Conservation (phyloP, 2,329 filamentous ascomycete genomes). For the Fonsecaea erecta region DNA sequence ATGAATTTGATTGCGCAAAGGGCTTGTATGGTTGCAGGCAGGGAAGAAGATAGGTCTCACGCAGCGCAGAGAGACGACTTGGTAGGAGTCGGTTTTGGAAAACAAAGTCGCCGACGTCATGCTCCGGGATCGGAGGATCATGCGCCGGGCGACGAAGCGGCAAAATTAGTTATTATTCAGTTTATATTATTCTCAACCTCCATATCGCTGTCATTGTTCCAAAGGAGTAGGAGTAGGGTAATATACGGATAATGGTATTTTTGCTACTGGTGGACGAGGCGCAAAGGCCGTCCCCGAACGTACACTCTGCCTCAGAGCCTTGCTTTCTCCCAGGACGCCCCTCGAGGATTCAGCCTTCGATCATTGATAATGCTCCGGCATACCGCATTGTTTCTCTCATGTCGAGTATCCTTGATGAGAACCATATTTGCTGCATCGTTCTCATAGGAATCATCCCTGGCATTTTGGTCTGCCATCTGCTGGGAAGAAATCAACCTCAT, state of each 20-base stretch:
- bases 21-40: background rate
- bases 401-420: too few relatives aligned
- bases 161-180: background rate
- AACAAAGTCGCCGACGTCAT: slow-evolving; percentile 9
- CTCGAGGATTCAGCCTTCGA: too few relatives aligned
- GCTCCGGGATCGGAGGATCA: slow-evolving; percentile 9
- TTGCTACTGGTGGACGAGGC: too few relatives aligned
- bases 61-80: background rate
- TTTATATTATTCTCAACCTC: background rate
- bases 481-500: slow-evolving; percentile 42
- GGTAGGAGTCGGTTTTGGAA: background rate
- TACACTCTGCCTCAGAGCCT: too few relatives aligned
- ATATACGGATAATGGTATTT: too few relatives aligned
- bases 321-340: too few relatives aligned
- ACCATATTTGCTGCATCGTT: too few relatives aligned
- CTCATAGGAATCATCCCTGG: slow-evolving; percentile 12
- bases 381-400: too few relatives aligned
- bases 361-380: too few relatives aligned
- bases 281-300: too few relatives aligned
- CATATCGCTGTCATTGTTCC: background rate
- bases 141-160: background rate
- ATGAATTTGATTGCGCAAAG: background rate
- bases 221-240: too few relatives aligned
- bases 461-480: slow-evolving; percentile 53
- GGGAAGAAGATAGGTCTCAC: background rate